Base-by-base conservation (phyloP, 805 yeast genomes). In the Yarrowia osloensis region DNA sequence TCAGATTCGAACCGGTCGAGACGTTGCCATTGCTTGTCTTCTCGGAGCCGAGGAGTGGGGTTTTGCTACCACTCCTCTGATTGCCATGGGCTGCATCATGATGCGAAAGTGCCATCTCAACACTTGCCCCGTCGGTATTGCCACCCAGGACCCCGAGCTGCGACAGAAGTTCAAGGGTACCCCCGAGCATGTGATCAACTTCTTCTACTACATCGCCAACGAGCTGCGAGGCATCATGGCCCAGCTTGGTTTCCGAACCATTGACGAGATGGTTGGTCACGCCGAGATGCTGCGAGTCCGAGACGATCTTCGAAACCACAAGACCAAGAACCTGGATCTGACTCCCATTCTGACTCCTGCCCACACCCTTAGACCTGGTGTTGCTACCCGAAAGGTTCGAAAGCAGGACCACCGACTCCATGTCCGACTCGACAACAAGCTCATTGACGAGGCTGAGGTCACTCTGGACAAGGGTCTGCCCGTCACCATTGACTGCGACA, bases 11-110 rank as follows among this genome's bases (percentile, higher is more conserved):
- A 94, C 98, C 21, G 98, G 98, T 71, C 88, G 97, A 74, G 99
- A 94, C 80, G 88, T 94, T 69, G 98, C 98, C 15, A 86, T 95
- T 78, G 99, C 98, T 8, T 90, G 97, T 77, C 81, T 94, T 76
- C 82, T 94, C 35, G 99, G 99, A 79, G 99, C 99, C 67, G 99
- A 94, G 79, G 97, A 95, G 77, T 95, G 96, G 89, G 97, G 98
- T 33, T 88, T 95, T 76, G 99, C 99, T 31, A 94, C 99, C 29
- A 88, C 97, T 71, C 98, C 99, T 47, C 85, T 94, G 77, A 93
- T 94, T 73, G 95, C 98, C 37, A 86, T 94, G 93, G 98, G 98
- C 70, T 94, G 99, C 83, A 89, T 94, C 77, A 88, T 92, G 91
- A 89, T 93, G 90, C 86, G 97, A 80, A 91, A 89, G 82, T 91